Evolutionary conservation across 2,329 filamentous ascomycete species (phyloP), one percentile per base, ranked within the genome.

Genomic region (Sphaerulina populicola): DNA sequence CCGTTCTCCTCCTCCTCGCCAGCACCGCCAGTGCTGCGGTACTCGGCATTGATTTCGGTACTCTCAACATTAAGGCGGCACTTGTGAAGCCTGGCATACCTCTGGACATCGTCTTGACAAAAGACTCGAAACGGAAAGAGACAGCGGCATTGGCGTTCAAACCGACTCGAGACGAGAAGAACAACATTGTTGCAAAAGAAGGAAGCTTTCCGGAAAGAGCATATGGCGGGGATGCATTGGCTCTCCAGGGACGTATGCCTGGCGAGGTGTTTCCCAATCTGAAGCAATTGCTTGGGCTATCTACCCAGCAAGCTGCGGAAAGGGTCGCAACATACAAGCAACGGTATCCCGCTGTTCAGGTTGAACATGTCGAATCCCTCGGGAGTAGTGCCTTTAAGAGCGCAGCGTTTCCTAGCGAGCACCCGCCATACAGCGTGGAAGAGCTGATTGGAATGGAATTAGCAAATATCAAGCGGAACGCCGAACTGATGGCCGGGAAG

Each of bases 111-210:
- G 91, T 98, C 68, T 79, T 96, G 51, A 96, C 90, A 29, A 98
- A 97, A 69, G 93, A 98, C 72, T 96, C 93, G 29, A 87, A 94
- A 70, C 85, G 93, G 66, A 98, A 98, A 76, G 93, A 98, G 69
- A 80, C 80, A 21, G 88, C 90, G 1, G 90, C 89, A 38, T 82
- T 98, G 60, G 86, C 88, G 39, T 97, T 98, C 74, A 97, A 98
- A 72, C 88, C 90, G 35, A 77, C 81, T n/a, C 74, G 78, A 63
- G 79, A 78, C 49, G 75, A 80, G 53, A 60, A 60, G 36, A 60
- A 78, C 79, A 63, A 74, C 75, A 59, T 83, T 80, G 47, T 70
- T 69, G 56, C 71, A 74, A 66, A 68, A 23, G 49, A 58, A 6
- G 67, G 64, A 14, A 59, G 53, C 6, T 96, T 85, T 68, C 93